Conservation (phyloP, 176 grass and related monocot genomes). For the Lolium perenne region DNA sequence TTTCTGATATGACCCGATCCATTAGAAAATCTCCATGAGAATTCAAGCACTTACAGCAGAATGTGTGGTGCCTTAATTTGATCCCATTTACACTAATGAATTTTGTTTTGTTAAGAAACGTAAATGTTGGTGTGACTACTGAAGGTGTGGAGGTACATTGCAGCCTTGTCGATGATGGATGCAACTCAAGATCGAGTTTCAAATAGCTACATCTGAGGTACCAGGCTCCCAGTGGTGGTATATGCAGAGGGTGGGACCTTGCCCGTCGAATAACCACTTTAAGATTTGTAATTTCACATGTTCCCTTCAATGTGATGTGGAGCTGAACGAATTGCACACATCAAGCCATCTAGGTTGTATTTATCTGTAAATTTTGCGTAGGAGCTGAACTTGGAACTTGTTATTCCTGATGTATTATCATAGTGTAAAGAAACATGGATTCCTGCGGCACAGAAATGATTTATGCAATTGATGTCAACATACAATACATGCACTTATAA, state of each 20-base stretch:
- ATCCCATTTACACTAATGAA: too few species aligned
- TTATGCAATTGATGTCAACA: conserved; percentile 69
- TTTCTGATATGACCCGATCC: background rate
- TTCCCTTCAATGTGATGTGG: background rate
- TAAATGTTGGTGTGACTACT: too few species aligned
- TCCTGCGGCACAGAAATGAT: conserved; percentile 93
- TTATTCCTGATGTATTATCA: conserved; percentile 79
- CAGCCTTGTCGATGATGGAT: too few species aligned
- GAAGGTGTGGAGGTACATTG: too few species aligned
- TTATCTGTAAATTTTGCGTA: conserved; percentile 32
- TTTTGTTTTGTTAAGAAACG: too few species aligned
- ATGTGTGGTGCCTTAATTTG: too few species aligned
- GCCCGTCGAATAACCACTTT: conserved; percentile 65
- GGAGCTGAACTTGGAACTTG: conserved; percentile 91
- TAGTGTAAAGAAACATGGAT: conserved; percentile 96
- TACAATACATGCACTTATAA: background rate
- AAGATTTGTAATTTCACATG: conserved; percentile 51
- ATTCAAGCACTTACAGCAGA: background rate
- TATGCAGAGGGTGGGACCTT: conserved; percentile 25
- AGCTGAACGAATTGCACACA: background rate
- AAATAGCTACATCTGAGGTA: too few species aligned
- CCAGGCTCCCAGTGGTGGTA: too few species aligned
- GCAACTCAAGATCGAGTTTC: background rate
- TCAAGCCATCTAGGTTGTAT: background rate
- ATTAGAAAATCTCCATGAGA: background rate